Percentiles rank a stretch among this genome's conserved stretches.
phyloP scores from a whole-genome alignment of 202 grass and related monocot species.

The Miscanthus sacchariflorus region DNA sequence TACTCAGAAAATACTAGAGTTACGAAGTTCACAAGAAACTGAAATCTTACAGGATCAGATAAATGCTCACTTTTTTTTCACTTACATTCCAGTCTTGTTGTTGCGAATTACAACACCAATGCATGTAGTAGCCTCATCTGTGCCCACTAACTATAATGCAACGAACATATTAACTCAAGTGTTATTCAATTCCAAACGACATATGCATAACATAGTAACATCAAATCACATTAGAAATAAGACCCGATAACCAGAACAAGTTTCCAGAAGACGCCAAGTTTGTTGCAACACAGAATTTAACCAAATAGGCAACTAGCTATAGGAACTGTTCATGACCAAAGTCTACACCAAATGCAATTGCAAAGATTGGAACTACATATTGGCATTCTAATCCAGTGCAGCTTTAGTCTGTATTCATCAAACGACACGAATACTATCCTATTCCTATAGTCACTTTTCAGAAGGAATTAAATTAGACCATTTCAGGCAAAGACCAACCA shows the following conservation, averaged over 20 bases:
- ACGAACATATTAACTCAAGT: slow-evolving; percentile 30
- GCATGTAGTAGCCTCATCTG: slow-evolving; percentile 92
- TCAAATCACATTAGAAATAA: slow-evolving; percentile 1
- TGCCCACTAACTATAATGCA: slow-evolving; percentile 75
- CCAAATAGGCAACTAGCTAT: background rate
- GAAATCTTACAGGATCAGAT: slow-evolving; percentile 43
- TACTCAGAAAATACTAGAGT: background rate
- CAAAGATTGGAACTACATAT: background rate
- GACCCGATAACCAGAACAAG: background rate
- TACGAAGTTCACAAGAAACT: slow-evolving; percentile 37
- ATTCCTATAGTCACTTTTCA: background rate
- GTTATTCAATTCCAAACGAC: background rate
- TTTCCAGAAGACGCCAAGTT: background rate
- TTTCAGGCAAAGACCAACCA: background rate
- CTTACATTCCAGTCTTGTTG: slow-evolving; percentile 90
- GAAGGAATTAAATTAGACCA: background rate
- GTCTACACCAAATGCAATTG: background rate
- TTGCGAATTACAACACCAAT: slow-evolving; percentile 83
- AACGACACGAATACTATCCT: background rate
- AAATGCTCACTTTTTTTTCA: slow-evolving; percentile 39
- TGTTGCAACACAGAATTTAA: background rate
- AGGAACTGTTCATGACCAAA: slow-evolving; percentile 13
- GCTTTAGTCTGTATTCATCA: background rate
- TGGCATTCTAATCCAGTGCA: background rate
- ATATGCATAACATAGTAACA: background rate